These are phyloP conservation scores for Candida nemodendra DNA, from an alignment of 805 yeast genomes.

Conservation along the genomic window DNA sequence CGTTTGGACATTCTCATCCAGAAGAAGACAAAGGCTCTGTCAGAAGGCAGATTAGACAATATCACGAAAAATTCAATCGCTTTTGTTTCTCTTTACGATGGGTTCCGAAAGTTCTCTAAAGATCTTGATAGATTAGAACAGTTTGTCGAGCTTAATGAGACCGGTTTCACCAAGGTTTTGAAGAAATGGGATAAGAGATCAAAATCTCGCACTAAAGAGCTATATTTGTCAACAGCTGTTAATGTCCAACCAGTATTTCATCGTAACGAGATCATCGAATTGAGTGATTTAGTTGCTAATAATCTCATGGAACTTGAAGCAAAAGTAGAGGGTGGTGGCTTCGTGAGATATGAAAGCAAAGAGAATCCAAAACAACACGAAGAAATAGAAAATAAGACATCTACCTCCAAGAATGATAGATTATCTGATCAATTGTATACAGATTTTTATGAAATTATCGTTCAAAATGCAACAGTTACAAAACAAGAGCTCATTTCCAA, in stretches of 20 bases:
- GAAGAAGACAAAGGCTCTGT: constrained; percentile 50
- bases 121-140: constrained; percentile 89
- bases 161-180: constrained; percentile 92
- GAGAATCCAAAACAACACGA: constrained; percentile 2
- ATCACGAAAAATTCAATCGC: constrained; percentile 68
- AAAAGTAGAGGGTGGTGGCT: constrained; percentile 44
- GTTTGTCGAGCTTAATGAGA: constrained; percentile 90
- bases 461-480: constrained; percentile 38
- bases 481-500: constrained; percentile 31
- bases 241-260: constrained; percentile 97
- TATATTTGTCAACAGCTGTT: constrained; percentile 87
- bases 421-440: constrained; percentile 70
- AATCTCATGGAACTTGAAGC: constrained; percentile 75
- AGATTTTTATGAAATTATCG: constrained; percentile 49
- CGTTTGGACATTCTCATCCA: constrained; percentile 73
- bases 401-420: constrained; percentile 2
- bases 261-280: constrained; percentile 76
- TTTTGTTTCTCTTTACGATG: constrained; percentile 80
- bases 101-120: constrained; percentile 83
- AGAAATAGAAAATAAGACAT: constrained; percentile 2
- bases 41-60: constrained; percentile 42
- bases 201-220: constrained; percentile 89
- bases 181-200: constrained; percentile 98
- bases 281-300: constrained; percentile 73
- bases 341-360: constrained; percentile 27